Evolutionary conservation across 108 stramenopile species (phyloP).

Genomic region (Skeletonema costatum): DNA sequence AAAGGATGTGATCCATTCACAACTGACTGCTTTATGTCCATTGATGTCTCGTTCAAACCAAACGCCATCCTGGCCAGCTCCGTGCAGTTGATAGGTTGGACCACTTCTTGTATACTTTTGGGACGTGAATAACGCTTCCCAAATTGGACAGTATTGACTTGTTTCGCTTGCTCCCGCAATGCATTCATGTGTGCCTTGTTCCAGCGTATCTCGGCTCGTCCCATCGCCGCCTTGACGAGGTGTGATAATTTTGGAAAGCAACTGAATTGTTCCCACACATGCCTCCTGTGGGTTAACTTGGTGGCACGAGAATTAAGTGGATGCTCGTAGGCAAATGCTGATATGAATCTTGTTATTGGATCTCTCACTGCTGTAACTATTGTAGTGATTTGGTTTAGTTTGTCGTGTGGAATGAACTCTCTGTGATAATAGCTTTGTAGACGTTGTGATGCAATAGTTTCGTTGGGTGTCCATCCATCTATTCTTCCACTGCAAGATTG

Average conservation of each 20-base stretch:
- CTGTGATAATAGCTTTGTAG: slow-evolving; percentile 16
- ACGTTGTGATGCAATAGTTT: slow-evolving; percentile 9
- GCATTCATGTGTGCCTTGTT: slow-evolving; percentile 5
- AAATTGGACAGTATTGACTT: slow-evolving; percentile 1
- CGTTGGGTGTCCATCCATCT: slow-evolving; percentile 5
- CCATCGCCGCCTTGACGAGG: slow-evolving; percentile 15
- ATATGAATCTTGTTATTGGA: slow-evolving; percentile 11
- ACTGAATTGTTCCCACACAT: not conserved
- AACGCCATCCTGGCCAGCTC: slow-evolving; percentile 11
- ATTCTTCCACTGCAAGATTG: not conserved
- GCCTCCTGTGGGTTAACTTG: not conserved
- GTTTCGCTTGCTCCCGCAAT: not conserved
- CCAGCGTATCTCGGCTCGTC: slow-evolving; percentile 6
- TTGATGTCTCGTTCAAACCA: not conserved
- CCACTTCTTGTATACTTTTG: not conserved
- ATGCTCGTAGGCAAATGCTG: slow-evolving; percentile 19
- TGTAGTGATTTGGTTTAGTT: not conserved
- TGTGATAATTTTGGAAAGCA: slow-evolving; percentile 8
- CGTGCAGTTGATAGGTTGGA: slow-evolving; percentile 4
- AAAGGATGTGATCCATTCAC: slow-evolving; percentile 7
- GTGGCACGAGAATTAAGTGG: not conserved
- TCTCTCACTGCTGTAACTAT: slow-evolving; percentile 13
- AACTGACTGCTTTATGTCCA: not conserved
- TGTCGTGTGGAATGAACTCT: slow-evolving; percentile 8
- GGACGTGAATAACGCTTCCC: not conserved